These are phyloP conservation scores for Oidiodendron maius DNA, from an alignment of 495 filamentous ascomycete species.

Conservation along the genomic window DNA sequence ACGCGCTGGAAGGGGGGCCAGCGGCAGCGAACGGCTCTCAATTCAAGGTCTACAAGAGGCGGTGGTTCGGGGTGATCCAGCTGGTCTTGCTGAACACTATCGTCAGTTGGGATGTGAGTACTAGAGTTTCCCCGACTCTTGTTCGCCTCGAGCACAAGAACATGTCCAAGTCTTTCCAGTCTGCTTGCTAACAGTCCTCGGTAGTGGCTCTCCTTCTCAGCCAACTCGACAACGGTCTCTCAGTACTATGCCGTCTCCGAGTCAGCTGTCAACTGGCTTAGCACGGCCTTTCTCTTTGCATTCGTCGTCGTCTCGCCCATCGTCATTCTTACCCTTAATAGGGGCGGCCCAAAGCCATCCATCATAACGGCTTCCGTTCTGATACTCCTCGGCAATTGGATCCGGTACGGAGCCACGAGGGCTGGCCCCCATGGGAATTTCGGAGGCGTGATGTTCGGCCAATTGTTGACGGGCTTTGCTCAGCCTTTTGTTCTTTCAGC, in stretches of 20 bases:
- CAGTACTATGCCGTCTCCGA: constrained; percentile 69
- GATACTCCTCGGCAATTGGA: constrained; percentile 81
- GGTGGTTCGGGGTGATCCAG: constrained; percentile 84
- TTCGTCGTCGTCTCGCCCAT: constrained; percentile 70
- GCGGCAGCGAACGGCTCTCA: constrained; percentile 7
- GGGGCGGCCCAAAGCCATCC: constrained; percentile 68
- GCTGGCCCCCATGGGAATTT: constrained; percentile 47
- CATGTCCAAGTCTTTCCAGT: neutral
- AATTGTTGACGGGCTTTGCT: constrained; percentile 81
- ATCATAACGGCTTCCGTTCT: constrained; percentile 70
- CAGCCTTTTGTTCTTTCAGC: constrained; percentile 91
- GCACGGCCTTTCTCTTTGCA: constrained; percentile 78
- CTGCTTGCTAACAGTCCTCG: neutral
- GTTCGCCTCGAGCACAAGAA: neutral
- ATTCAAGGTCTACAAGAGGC: constrained; percentile 80
- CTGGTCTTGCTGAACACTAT: constrained; percentile 86
- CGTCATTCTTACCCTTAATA: constrained; percentile 73
- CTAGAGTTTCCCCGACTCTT: neutral
- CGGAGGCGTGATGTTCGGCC: constrained; percentile 85
- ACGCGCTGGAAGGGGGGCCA: neutral
- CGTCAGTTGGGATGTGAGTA: constrained; percentile 88
- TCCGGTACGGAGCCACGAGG: constrained; percentile 78
- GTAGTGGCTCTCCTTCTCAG: constrained; percentile 90
- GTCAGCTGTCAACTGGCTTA: constrained; percentile 86
- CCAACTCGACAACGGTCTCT: constrained; percentile 71